phyloP scores from a whole-genome alignment of 23 red algal species.

The Agarophyton chilense region DNA sequence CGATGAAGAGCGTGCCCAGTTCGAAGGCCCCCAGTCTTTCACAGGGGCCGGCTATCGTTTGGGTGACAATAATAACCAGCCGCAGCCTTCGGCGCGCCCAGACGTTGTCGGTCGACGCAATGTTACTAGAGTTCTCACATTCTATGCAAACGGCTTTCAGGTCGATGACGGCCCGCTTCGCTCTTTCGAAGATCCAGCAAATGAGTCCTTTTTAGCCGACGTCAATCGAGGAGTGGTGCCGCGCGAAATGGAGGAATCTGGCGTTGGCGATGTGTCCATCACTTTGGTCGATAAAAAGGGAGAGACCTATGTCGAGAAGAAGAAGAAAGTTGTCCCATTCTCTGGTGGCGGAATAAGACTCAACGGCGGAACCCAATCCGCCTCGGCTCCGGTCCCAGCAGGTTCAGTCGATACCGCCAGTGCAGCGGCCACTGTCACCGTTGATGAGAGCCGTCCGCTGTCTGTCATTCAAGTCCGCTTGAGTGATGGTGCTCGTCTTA shows the following conservation, averaged over 20 bases:
- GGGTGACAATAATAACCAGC: conserved; percentile 46
- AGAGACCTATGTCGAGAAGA: conserved; percentile 78
- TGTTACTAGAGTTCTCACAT: conserved; percentile 81
- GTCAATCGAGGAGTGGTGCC: conserved; percentile 93
- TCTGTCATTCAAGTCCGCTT: conserved; percentile 89
- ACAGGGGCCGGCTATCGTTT: conserved; percentile 92
- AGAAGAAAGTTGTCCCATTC: conserved; percentile 77
- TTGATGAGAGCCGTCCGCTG: conserved; percentile 74
- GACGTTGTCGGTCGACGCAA: conserved; percentile 67
- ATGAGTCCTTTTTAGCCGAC: conserved; percentile 86
- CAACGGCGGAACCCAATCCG: conserved; percentile 4
- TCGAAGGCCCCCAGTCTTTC: conserved; percentile 67
- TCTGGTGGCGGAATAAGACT: conserved; percentile 83
- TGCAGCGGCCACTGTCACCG: conserved; percentile 31
- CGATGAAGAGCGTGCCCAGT: conserved; percentile 69
- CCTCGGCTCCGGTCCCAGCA: not conserved
- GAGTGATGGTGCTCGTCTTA: conserved; percentile 84
- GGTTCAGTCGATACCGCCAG: not conserved
- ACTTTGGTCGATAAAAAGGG: conserved; percentile 86
- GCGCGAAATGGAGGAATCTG: conserved; percentile 88
- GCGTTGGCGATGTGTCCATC: conserved; percentile 84
- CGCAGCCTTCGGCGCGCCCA: not conserved
- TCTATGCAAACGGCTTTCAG: conserved; percentile 94
- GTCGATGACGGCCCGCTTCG: conserved; percentile 87
- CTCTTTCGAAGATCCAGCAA: conserved; percentile 85